phyloP scores from a whole-genome alignment of 73 alveolate genomes.

The Paramecium primaurelia region DNA sequence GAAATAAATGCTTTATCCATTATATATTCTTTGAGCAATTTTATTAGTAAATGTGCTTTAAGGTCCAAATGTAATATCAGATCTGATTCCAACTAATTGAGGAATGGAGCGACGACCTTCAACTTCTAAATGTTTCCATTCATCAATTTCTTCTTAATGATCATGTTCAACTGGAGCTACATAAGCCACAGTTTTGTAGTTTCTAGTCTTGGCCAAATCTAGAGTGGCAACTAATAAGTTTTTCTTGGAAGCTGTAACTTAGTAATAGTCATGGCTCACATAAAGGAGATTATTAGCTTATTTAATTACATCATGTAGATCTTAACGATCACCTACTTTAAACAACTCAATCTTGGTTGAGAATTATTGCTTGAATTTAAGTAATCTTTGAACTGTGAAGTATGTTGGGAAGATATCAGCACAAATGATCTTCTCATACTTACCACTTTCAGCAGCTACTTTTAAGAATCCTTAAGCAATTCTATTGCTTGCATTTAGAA shows the following conservation, averaged over 20 bases:
- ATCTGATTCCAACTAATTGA: neutral
- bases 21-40: neutral
- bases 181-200: neutral
- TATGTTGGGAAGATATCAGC: conserved; percentile 29
- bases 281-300: conserved; percentile 1
- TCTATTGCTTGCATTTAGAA: conserved; percentile 38
- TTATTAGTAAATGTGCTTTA: neutral
- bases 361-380: neutral
- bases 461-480: conserved; percentile 24
- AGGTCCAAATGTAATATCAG: conserved; percentile 39
- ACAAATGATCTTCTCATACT: conserved; percentile 10
- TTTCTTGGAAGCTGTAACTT: neutral
- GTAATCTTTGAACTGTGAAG: neutral
- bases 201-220: conserved; percentile 32
- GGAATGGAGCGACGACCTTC: neutral
- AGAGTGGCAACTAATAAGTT: neutral
- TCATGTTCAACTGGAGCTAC: conserved; percentile 43
- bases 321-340: conserved; percentile 1
- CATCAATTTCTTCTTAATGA: neutral
- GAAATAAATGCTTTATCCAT: conserved; percentile 15
- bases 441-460: neutral
- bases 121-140: conserved; percentile 25
- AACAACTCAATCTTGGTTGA: conserved; percentile 17
- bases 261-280: conserved; percentile 27
- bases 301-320: conserved; percentile 30